These are phyloP conservation scores for Xerocomus brunneocitrinus DNA, from an alignment of 768 basidiomycete genomes.

Conservation along the genomic window DNA sequence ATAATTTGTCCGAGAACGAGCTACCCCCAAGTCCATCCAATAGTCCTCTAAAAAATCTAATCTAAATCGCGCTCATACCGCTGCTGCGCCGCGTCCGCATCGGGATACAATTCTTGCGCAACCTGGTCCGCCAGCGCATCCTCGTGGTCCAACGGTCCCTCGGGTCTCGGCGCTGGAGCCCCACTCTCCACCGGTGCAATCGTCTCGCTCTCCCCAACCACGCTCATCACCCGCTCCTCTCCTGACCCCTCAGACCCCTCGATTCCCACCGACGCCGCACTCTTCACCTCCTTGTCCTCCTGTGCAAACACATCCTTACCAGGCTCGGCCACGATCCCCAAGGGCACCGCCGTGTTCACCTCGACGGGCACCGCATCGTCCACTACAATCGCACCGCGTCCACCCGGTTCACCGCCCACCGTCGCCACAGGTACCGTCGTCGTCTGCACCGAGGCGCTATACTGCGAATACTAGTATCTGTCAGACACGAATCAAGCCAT, in stretches of 20 bases:
- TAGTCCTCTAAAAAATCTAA: background rate
- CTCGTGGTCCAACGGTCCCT: constrained; percentile 45
- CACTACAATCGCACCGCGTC: constrained; percentile 52
- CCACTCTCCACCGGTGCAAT: background rate
- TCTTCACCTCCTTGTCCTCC: constrained; percentile 46
- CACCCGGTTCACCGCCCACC: constrained; percentile 48
- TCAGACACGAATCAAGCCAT: background rate
- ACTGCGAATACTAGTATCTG: constrained; percentile 42
- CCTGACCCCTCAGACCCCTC: constrained; percentile 4
- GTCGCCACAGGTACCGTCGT: constrained; percentile 40
- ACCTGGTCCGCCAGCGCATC: constrained; percentile 49
- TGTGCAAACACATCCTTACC: constrained; percentile 71
- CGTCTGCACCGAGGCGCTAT: constrained; percentile 35
- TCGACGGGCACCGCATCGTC: constrained; percentile 32
- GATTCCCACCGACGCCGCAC: constrained; percentile 19
- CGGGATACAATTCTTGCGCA: constrained; percentile 51
- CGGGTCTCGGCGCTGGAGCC: constrained; percentile 16
- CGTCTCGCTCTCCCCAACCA: constrained; percentile 8
- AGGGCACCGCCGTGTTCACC: constrained; percentile 36
- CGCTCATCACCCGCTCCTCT: constrained; percentile 36
- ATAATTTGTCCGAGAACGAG: too few relatives aligned
- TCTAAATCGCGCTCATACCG: background rate
- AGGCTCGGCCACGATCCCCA: constrained; percentile 61
- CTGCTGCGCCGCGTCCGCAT: constrained; percentile 15
- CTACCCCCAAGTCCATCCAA: too few relatives aligned